Evolutionary conservation across 2,329 filamentous ascomycete genomes (phyloP), one percentile per base, ranked within the genome.

Genomic region (Pseudomassariella vexata): DNA sequence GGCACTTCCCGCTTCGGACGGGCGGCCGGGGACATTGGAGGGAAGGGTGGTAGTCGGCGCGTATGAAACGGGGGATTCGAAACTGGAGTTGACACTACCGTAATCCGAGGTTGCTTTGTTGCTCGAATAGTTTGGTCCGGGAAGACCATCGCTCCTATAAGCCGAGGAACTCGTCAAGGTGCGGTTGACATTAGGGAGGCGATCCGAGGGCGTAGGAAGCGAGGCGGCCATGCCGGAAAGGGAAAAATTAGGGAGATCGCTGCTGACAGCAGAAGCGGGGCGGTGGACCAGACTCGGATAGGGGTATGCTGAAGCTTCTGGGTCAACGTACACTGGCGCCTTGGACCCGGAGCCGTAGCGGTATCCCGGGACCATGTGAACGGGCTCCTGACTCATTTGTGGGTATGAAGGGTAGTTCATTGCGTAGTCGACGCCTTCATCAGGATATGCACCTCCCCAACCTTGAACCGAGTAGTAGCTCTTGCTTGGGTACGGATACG

Each of bases 141-240:
- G 37, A 1, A 53, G 31, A 7, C 44, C 47, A 10, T 57, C 51
- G 5, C 25, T 17, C 4, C 55, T 53, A 34, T 58, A 59, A 16
- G 38, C 44, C 1, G 50, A 53, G 0, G 55, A 45, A 22, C 50
- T 49, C 7, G 50, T 46, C 19, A 58, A 21, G 0, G 51, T 50
- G n/a, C 56, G 52, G 18, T 50, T 55, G 7, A 53, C 45, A 3
- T 56, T 55, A 4, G 59, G 55, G 1, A 62, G 59, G 4, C 52
- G 45, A 17, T 51, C 46, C 5, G 55, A 32, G 2, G 54, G 34
- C 5, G 46, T 48, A 0, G 62, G 62, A 0, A 66, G 50, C 0
- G 62, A 60, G 0, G 62, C 59, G 5, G 62, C 60, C 34, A 65
- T 60, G 24, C 52, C 50, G 1, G 60, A 58, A n/a, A 66, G 50